A percentile compares a stretch with the other conserved stretches of the same genome.
phyloP scores from a whole-genome alignment of 352 stramenopile genomes.

The Aphanomyces astaci region DNA sequence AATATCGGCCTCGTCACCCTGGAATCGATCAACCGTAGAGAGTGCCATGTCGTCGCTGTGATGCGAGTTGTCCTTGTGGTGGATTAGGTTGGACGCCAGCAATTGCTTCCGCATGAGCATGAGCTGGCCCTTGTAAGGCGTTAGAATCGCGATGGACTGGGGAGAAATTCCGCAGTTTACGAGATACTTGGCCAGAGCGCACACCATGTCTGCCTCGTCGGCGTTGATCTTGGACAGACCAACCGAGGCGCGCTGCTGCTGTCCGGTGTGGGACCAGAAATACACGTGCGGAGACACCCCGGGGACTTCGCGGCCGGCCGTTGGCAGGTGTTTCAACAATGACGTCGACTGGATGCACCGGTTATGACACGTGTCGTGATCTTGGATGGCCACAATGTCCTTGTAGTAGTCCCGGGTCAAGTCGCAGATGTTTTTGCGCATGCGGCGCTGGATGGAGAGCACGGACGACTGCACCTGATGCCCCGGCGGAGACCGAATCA shows the following conservation, averaged over 20 bases:
- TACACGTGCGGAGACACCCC: slow-evolving; percentile 70
- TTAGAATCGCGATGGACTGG: slow-evolving; percentile 78
- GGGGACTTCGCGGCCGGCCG: slow-evolving; percentile 62
- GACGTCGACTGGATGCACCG: slow-evolving; percentile 41
- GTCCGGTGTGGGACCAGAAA: slow-evolving; percentile 74
- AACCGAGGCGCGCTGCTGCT: slow-evolving; percentile 50
- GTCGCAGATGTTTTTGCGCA: slow-evolving; percentile 83
- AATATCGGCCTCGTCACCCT: slow-evolving; percentile 84
- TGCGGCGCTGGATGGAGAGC: slow-evolving; percentile 78
- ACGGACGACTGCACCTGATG: slow-evolving; percentile 68
- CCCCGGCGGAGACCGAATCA: slow-evolving; percentile 57
- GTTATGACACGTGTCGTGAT: slow-evolving; percentile 51
- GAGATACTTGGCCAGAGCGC: slow-evolving; percentile 66
- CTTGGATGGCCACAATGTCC: slow-evolving; percentile 73
- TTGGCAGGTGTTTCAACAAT: slow-evolving; percentile 31
- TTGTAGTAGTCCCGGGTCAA: slow-evolving; percentile 76
- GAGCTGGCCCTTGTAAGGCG: slow-evolving; percentile 83
- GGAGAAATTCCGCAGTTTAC: slow-evolving; percentile 60
- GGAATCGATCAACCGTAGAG: slow-evolving; percentile 85
- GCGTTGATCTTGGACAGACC: slow-evolving; percentile 70
- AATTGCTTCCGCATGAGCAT: slow-evolving; percentile 76
- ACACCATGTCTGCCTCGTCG: slow-evolving; percentile 69
- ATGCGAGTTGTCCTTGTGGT: slow-evolving; percentile 22
- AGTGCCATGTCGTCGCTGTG: slow-evolving; percentile 35
- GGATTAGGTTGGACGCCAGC: slow-evolving; percentile 31